Conservation (phyloP, 2,329 filamentous ascomycete genomes). For the Fusarium devonianum region DNA sequence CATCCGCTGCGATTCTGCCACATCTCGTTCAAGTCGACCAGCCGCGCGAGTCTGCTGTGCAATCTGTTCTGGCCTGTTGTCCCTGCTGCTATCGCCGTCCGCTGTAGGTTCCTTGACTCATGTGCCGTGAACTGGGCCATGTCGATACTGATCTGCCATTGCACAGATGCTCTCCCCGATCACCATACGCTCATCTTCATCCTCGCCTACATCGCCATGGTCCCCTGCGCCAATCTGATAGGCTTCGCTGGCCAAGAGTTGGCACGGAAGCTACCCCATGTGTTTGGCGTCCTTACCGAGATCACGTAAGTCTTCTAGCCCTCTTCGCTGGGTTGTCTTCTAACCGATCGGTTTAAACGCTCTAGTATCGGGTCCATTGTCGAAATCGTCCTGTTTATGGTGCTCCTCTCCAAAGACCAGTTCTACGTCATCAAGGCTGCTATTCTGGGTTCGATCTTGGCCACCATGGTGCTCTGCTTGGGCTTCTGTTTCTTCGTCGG, state of each 20-base stretch:
- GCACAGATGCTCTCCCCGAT: slow-evolving; percentile 45
- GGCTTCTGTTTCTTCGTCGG: slow-evolving; percentile 82
- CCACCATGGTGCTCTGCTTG: slow-evolving; percentile 81
- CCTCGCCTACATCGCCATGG: slow-evolving; percentile 58
- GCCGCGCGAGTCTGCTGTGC: slow-evolving; percentile 54
- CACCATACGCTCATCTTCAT: slow-evolving; percentile 56
- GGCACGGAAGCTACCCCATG: slow-evolving; percentile 78
- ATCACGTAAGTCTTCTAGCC: slow-evolving; percentile 54
- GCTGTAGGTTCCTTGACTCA: slow-evolving; percentile 38
- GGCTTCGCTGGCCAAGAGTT: slow-evolving; percentile 70
- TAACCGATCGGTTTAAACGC: slow-evolving; percentile 12
- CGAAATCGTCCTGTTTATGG: slow-evolving; percentile 84
- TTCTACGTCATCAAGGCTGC: slow-evolving; percentile 83
- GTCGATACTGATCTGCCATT: slow-evolving; percentile 12
- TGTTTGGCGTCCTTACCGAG: slow-evolving; percentile 68
- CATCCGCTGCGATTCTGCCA: slow-evolving; percentile 53
- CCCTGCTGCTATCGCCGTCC: slow-evolving; percentile 56
- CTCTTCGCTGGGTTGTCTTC: not conserved
- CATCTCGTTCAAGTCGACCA: slow-evolving; percentile 54
- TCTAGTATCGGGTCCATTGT: slow-evolving; percentile 72
- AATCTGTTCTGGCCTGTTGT: slow-evolving; percentile 61
- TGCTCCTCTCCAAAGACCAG: slow-evolving; percentile 64
- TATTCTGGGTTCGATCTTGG: slow-evolving; percentile 82
- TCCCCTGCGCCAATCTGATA: slow-evolving; percentile 59
- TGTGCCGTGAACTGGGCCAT: too few relatives aligned